These are phyloP conservation scores for Phylloporus rhodoxanthus DNA, from an alignment of 768 basidiomycete genomes.

Conservation along the genomic window DNA sequence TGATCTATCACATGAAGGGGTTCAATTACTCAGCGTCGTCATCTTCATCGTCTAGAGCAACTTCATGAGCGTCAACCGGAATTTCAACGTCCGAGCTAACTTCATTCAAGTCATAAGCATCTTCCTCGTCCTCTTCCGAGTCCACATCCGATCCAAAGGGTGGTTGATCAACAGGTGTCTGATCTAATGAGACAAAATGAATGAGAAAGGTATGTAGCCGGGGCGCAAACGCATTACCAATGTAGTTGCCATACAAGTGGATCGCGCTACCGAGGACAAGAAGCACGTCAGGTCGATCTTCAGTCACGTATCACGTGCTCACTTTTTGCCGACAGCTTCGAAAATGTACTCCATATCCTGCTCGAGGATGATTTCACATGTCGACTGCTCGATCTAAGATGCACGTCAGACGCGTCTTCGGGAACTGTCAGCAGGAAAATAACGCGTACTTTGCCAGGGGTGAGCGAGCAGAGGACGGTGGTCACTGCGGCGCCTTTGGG, in stretches of 20 bases:
- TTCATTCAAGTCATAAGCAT: slow-evolving; percentile 56
- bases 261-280: slow-evolving; percentile 45
- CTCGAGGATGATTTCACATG: slow-evolving; percentile 65
- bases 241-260: slow-evolving; percentile 80
- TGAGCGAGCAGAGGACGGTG: slow-evolving; percentile 72
- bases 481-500: slow-evolving; percentile 37
- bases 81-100: slow-evolving; percentile 83
- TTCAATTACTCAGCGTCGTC: slow-evolving; percentile 38
- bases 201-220: neutral
- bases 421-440: neutral
- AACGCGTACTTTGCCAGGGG: slow-evolving; percentile 65
- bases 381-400: slow-evolving; percentile 68
- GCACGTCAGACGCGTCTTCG: slow-evolving; percentile 9
- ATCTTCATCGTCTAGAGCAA: slow-evolving; percentile 48
- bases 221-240: slow-evolving; percentile 47
- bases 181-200: slow-evolving; percentile 38
- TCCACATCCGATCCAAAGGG: slow-evolving; percentile 50
- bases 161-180: slow-evolving; percentile 42
- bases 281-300: slow-evolving; percentile 6
- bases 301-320: slow-evolving; percentile 12
- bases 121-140: slow-evolving; percentile 50
- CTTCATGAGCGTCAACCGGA: slow-evolving; percentile 58
- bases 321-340: slow-evolving; percentile 81
- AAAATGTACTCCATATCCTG: slow-evolving; percentile 61
- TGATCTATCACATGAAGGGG: neutral